Conservation (phyloP, 805 yeast genomes). For the Wickerhamomyces kurtzmanii region DNA sequence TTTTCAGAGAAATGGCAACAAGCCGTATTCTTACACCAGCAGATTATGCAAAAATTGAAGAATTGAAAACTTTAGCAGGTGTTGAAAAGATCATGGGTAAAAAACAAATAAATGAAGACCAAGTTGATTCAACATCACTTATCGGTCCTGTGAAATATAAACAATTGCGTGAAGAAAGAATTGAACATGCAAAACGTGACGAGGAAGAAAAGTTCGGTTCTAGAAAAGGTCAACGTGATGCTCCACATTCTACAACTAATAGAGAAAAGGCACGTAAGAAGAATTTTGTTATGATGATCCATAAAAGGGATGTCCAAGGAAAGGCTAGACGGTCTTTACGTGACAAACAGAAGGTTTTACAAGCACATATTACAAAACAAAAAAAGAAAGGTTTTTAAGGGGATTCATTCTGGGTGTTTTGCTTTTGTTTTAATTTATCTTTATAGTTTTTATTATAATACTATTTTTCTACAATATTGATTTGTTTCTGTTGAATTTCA, state of each 20-base stretch:
- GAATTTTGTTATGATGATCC: conserved; percentile 98
- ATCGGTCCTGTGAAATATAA: conserved; percentile 71
- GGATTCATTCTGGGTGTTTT: no score
- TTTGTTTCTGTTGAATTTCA: neutral
- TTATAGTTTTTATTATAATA: no score
- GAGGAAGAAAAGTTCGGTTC: conserved; percentile 90
- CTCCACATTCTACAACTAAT: conserved; percentile 84
- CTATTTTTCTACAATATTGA: neutral
- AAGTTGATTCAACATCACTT: conserved; percentile 69
- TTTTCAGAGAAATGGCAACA: conserved; percentile 54
- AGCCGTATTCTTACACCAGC: conserved; percentile 89
- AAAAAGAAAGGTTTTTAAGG: conserved; percentile 69
- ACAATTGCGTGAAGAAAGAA: conserved; percentile 82
- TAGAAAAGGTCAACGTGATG: conserved; percentile 68
- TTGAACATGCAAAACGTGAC: conserved; percentile 75
- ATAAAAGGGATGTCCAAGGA: conserved; percentile 89
- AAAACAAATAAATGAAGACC: conserved; percentile 58
- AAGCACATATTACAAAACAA: conserved; percentile 83
- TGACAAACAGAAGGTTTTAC: conserved; percentile 79
- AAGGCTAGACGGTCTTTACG: conserved; percentile 83
- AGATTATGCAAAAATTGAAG: conserved; percentile 92
- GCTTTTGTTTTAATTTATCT: no score
- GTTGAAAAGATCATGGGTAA: conserved; percentile 68
- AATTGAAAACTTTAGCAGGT: conserved; percentile 78
- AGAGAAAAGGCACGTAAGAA: conserved; percentile 95